Evolutionary conservation across 1,139 yeast genomes (phyloP).

Genomic region (Zhuliangozyma blackwelliae): DNA sequence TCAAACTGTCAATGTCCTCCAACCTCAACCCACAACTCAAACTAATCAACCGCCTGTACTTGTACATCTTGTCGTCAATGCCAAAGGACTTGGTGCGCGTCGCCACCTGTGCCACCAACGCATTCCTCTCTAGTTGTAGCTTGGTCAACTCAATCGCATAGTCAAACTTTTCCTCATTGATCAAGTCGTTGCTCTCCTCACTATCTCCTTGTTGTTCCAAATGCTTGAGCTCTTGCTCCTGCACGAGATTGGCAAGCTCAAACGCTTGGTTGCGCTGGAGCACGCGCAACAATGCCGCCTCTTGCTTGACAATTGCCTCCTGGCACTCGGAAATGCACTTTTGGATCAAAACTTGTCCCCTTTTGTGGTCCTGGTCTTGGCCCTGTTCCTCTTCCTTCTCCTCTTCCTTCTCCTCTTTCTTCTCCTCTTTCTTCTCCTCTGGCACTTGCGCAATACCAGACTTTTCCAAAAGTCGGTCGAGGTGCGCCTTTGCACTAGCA

Average conservation of each 20-base stretch:
- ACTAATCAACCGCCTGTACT: constrained; percentile 77
- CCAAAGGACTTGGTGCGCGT: constrained; percentile 35
- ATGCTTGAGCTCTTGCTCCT: constrained; percentile 18
- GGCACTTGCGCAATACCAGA: constrained; percentile 22
- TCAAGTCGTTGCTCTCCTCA: constrained; percentile 8
- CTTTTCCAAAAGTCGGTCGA: constrained; percentile 6
- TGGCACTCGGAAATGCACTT: constrained; percentile 20
- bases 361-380: constrained; percentile 5
- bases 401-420: constrained; percentile 22
- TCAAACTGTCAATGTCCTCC: constrained; percentile 71
- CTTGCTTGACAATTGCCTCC: constrained; percentile 30
- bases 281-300: constrained; percentile 24
- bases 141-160: constrained; percentile 44
- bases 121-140: constrained; percentile 49
- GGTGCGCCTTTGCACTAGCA: constrained; percentile 1
- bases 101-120: constrained; percentile 36
- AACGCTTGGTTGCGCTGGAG: constrained; percentile 30
- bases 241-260: constrained; percentile 26
- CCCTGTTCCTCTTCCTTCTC: constrained; percentile 25
- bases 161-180: constrained; percentile 19
- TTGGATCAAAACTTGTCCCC: constrained; percentile 24
- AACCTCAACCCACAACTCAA: constrained; percentile 75
- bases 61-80: constrained; percentile 58
- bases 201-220: constrained; percentile 8
- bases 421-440: constrained; percentile 23